A percentile compares a stretch with the other conserved stretches of the same genome.
Evolutionary conservation across 768 basidiomycete species (phyloP).

Genomic region (Pilatotrama ljubarskyi): DNA sequence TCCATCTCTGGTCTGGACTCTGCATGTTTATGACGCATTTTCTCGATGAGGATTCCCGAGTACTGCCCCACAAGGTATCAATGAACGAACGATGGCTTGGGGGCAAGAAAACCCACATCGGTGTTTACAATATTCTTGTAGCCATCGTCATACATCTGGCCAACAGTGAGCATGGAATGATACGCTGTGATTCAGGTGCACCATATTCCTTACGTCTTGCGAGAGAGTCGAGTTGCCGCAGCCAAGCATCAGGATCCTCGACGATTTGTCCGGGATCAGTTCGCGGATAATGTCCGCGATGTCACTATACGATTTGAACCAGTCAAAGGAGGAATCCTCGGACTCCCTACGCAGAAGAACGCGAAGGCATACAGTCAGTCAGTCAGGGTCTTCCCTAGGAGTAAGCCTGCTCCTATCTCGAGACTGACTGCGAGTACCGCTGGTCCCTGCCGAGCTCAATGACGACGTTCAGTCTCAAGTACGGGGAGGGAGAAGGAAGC

Average conservation of each 20-base stretch:
- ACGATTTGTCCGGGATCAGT: slow-evolving; percentile 59
- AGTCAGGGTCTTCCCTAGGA: not conserved
- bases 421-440: slow-evolving; percentile 62
- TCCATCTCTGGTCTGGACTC: slow-evolving; percentile 62
- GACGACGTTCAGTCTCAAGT: not conserved
- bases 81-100: not conserved
- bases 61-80: slow-evolving; percentile 49
- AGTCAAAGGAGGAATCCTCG: slow-evolving; percentile 68
- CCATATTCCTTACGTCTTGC: slow-evolving; percentile 53
- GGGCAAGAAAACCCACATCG: slow-evolving; percentile 53
- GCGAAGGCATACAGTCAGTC: not conserved
- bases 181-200: too few relatives aligned
- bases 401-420: not conserved
- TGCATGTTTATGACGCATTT: slow-evolving; percentile 62
- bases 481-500: too few relatives aligned
- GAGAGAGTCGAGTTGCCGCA: slow-evolving; percentile 84
- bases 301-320: slow-evolving; percentile 84
- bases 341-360: slow-evolving; percentile 50
- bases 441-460: slow-evolving; percentile 51
- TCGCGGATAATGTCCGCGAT: slow-evolving; percentile 60
- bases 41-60: slow-evolving; percentile 70
- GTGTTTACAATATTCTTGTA: slow-evolving; percentile 79
- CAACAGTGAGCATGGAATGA: not conserved
- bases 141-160: slow-evolving; percentile 84
- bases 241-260: slow-evolving; percentile 75